Base-by-base conservation (phyloP, 306 rosid genomes). In the Medicago lupulina region DNA sequence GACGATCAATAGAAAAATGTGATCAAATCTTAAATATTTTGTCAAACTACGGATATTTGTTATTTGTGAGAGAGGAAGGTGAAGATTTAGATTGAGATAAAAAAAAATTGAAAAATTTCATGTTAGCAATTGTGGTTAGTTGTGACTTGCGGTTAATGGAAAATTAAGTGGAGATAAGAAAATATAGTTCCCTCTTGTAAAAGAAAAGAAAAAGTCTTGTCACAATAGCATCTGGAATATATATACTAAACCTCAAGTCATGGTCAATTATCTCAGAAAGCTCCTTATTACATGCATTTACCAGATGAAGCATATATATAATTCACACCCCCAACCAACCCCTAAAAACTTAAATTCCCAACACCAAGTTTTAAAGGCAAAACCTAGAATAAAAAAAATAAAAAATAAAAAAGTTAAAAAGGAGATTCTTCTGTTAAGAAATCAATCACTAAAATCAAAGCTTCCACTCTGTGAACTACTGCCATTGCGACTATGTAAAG, bases 401-500 rank as follows among this genome's bases (percentile, higher is more conserved):
- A 21, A 21, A 54, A n/a, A n/a, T n/a, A n/a, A n/a, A n/a, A n/a
- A n/a, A 19, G 78, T 28, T 43, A 17, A 76, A 25, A 58, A 39
- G 16, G 28, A 40, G 18, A 71, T 47, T 47, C 72, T 78, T 57
- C 31, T 72, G 79, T 43, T 11, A n/a, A 8, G 28, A 71, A 15
- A 68, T 86, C 84, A 90, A 39, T 94, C 97, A 65, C 92, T 89
- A 71, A 81, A 88, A 86, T 88, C 98, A 67, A 86, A 82, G 90
- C 97, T 94, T 86, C 88, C 97, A 70, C 96, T 86, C 78, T 78
- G 88, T 43, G 98, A 94, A 81, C 96, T 87, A 82, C 98, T 90
- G 18, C 91, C 92, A 54, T 85, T 86, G 62, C 83, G 91, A 80
- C 93, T 91, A 66, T 89, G 95, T 69, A 91, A 76, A 19, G 98